A percentile compares a stretch with the other conserved stretches of the same genome.
Evolutionary conservation across 2,329 filamentous ascomycete genomes (phyloP).

Genomic region (Curvularia sp.): DNA sequence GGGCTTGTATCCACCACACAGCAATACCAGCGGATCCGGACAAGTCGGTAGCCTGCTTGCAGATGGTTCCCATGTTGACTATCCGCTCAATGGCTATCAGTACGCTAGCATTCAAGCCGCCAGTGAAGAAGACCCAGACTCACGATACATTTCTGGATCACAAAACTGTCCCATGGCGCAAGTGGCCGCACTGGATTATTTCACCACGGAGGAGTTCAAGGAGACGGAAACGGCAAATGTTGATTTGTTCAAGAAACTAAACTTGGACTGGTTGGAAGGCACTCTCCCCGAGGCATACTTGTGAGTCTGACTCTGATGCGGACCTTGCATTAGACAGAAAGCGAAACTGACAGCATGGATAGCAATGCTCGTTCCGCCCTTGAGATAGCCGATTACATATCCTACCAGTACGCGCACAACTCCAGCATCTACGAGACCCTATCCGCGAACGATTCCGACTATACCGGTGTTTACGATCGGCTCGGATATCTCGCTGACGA

Average conservation of each 20-base stretch:
- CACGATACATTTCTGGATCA: constrained; percentile 60
- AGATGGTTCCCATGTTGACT: constrained; percentile 57
- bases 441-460: constrained; percentile 34
- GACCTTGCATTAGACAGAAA: background rate
- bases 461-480: constrained; percentile 32
- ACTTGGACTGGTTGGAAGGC: constrained; percentile 53
- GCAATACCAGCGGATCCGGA: constrained; percentile 33
- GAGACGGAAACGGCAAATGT: constrained; percentile 48
- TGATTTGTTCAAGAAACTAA: constrained; percentile 58
- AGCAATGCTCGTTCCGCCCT: constrained; percentile 62
- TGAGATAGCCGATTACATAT: constrained; percentile 63
- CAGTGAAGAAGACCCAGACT: constrained; percentile 57
- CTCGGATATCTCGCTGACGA: constrained; percentile 58
- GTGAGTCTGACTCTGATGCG: background rate
- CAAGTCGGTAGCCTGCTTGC: constrained; percentile 54
- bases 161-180: constrained; percentile 53
- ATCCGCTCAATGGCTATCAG: constrained; percentile 64
- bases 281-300: constrained; percentile 38
- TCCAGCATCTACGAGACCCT: constrained; percentile 48
- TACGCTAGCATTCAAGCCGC: constrained; percentile 60
- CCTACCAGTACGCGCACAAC: constrained; percentile 63
- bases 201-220: constrained; percentile 52
- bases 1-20: constrained; percentile 64
- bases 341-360: constrained; percentile 4
- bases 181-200: constrained; percentile 52